These are phyloP conservation scores for Kwoniella mangroviensis DNA, from an alignment of 768 basidiomycete species.

Conservation along the genomic window DNA sequence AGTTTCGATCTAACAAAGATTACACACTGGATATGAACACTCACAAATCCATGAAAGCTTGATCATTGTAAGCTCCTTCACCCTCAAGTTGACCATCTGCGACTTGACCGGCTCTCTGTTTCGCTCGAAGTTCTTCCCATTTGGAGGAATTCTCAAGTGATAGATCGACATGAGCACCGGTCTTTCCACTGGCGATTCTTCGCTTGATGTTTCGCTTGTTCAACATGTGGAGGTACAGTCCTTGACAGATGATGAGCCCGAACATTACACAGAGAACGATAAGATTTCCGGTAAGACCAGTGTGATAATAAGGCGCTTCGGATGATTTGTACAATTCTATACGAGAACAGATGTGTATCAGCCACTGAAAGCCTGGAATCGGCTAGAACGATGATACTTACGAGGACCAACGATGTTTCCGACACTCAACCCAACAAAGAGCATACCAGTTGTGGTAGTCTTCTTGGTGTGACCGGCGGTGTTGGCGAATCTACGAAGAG, in stretches of 20 bases:
- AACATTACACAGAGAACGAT: constrained; percentile 15
- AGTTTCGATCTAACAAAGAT: no score
- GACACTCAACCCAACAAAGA: constrained; percentile 32
- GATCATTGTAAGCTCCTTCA: constrained; percentile 15
- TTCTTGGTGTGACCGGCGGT: constrained; percentile 44
- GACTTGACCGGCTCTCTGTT: constrained; percentile 11
- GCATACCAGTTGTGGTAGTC: constrained; percentile 41
- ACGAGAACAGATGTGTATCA: background rate
- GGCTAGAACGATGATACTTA: background rate
- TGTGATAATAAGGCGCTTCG: constrained; percentile 19
- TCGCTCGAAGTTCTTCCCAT: constrained; percentile 16
- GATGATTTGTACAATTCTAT: constrained; percentile 10
- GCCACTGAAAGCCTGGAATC: background rate
- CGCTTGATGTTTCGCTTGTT: constrained; percentile 21
- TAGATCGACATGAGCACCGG: constrained; percentile 19
- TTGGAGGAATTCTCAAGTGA: constrained; percentile 15
- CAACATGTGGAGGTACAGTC: constrained; percentile 13
- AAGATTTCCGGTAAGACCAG: constrained; percentile 22
- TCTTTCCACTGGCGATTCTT: constrained; percentile 24
- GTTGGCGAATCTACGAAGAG: constrained; percentile 17
- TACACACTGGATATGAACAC: no score
- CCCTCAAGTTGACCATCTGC: constrained; percentile 24
- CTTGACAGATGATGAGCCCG: constrained; percentile 15
- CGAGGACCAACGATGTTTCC: constrained; percentile 41
- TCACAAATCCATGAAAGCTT: constrained; percentile 33